Evolutionary conservation across 345 rosid genomes (phyloP), one percentile per base, ranked within the genome.

Genomic region (Brassica juncea): DNA sequence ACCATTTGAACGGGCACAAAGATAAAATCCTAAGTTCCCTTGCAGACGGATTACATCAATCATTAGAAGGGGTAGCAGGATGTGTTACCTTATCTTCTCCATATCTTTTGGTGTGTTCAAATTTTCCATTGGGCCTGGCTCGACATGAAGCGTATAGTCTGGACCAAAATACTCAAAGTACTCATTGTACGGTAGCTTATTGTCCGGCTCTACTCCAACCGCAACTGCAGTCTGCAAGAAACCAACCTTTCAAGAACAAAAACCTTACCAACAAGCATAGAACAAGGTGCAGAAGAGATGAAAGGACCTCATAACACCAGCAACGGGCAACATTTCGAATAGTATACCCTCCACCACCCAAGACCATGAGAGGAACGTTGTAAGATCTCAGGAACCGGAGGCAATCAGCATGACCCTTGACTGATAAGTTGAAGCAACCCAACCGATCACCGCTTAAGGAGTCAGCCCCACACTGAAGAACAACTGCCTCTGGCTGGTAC

Each of bases 311-410:
- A 30, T 93, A 95, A 86, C 97, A 91, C 98, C 99, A 95, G 82
- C 99, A 95, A 61, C 98, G 98, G 25, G 99, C 97, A 64, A 95
- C 99, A 84, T 95, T 95, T 73, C 99, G 85, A 67, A 95, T 93
- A 15, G 99, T 95, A 81, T 95, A 95, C 28, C 99, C 99, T 71
- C 99, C 99, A 57, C 99, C 99, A 80, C 99, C 99, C 87, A 95
- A 85, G 27, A 93, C 93, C 99, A 95, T 93, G 79, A 95, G 70
- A 80, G 99, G 98, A 62, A 95, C 90, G 37, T 95, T 93, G 71
- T 78, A 93, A 77, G 99, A 95, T 83, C 99, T 88, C 68, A 95
- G 86, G 73, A 90, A 95, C 70, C 85, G 90, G 57, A 95, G 98
- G 75, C 98, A 95, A 79, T 93, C 97, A 16, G 99, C 99, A 83